Conservation (phyloP, 2,329 filamentous ascomycete genomes). For the Pseudocercospora crystallina region DNA sequence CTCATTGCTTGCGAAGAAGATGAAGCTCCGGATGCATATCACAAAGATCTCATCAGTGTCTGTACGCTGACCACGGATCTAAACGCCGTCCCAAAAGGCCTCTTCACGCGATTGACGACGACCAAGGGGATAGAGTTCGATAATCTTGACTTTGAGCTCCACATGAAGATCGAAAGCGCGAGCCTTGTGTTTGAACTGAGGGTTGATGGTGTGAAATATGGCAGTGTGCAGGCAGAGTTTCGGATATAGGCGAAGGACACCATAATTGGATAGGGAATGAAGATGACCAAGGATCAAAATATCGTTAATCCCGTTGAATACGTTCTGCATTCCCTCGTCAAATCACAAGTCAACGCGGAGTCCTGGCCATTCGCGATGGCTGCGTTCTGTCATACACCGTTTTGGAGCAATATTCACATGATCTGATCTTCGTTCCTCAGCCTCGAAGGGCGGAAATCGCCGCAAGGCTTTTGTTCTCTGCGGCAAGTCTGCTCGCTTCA, state of each 20-base stretch:
- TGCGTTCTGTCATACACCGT: too few relatives aligned
- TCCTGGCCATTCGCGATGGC: too few relatives aligned
- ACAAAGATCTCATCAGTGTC: slow-evolving; percentile 63
- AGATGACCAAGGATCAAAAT: too few relatives aligned
- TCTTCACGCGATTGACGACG: slow-evolving; percentile 75
- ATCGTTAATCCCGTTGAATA: too few relatives aligned
- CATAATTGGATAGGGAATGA: too few relatives aligned
- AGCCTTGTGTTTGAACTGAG: slow-evolving; percentile 75
- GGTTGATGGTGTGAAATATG: slow-evolving; percentile 75
- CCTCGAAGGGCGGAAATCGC: too few relatives aligned
- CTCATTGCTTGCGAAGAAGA: slow-evolving; percentile 74
- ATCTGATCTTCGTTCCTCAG: too few relatives aligned
- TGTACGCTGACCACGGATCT: slow-evolving; percentile 78
- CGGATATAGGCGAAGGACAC: slow-evolving; percentile 29
- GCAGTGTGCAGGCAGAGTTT: slow-evolving; percentile 75
- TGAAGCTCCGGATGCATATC: slow-evolving; percentile 56
- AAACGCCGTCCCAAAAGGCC: slow-evolving; percentile 68
- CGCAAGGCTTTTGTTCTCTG: too few relatives aligned
- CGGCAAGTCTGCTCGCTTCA: too few relatives aligned
- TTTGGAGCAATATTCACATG: too few relatives aligned
- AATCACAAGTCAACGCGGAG: too few relatives aligned
- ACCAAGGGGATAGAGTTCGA: slow-evolving; percentile 79
- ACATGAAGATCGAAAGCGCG: slow-evolving; percentile 79
- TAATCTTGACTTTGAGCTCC: slow-evolving; percentile 76
- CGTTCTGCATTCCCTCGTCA: too few relatives aligned